Base-by-base conservation (phyloP, 192 early-diverging fungal species). In the Paraglomus brasilianum region DNA sequence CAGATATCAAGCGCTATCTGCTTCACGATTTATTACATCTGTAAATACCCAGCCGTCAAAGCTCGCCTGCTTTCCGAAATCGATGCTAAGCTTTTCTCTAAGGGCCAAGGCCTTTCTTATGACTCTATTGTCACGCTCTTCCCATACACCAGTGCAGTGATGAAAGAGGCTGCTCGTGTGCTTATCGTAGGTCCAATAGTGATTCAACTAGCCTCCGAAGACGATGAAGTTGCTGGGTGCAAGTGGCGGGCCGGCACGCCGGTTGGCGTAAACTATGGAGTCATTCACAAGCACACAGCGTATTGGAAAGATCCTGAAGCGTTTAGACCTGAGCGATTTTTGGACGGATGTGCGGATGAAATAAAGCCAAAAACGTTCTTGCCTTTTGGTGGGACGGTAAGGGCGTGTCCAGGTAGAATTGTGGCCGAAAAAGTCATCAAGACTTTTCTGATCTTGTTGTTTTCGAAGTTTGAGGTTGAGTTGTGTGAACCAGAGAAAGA, bases 321-420 rank as follows among this genome's bases (percentile, higher is more conserved):
- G 19, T 17, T 52, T 30, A 39, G 40, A 17, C 64, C 64, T 39
- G 64, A 49, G 14, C 39, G 64, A 36, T 50, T 22, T 48, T 40
- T 66, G 17, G 46, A 62, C 10, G 15, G 46, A 43, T n/a, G n/a
- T n/a, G n/a, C n/a, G n/a, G n/a, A n/a, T n/a, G n/a, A n/a, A n/a
- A n/a, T n/a, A n/a, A n/a, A n/a, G n/a, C n/a, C n/a, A n/a, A 60
- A 60, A 42, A 60, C 14, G 5, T 60, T 60, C n/a, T 42, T 60
- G n/a, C 58, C 58, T 42, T 60, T 60, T 19, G 58, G 58, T 60
- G 58, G 39, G 6, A 41, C 39, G 2, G 19, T 60, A 8, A 4
- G 58, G 11, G 7, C 15, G 11, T 60, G 58, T 41, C 58, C 58
- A 15, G 58, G 58, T 15, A 4, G 40, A 38, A 36, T 42, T 39